These are phyloP conservation scores for Gonapodya sp. DNA, from an alignment of 192 early-diverging fungal species.

Conservation along the genomic window DNA sequence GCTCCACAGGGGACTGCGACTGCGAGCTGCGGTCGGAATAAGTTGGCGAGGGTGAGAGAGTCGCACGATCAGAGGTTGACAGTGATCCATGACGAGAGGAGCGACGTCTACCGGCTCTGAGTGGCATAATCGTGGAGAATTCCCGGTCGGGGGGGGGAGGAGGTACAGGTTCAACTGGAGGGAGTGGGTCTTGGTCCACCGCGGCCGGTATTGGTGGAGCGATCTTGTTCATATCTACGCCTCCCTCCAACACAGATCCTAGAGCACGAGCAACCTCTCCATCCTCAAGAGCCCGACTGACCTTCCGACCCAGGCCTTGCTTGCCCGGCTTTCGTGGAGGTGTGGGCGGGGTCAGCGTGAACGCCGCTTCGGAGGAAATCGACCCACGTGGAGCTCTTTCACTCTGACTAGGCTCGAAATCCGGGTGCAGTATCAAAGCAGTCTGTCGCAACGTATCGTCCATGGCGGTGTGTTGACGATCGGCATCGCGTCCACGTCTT, in stretches of 20 bases:
- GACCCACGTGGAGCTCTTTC: not conserved
- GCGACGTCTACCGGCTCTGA: not conserved
- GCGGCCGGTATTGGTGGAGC: not conserved
- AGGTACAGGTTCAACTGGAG: not conserved
- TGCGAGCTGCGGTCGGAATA: not conserved
- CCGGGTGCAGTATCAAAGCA: too few relatives aligned
- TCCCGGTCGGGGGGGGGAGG: not conserved
- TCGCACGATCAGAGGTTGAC: not conserved
- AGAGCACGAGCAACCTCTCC: not conserved
- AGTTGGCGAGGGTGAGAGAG: not conserved
- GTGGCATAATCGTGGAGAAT: not conserved
- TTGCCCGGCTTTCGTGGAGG: not conserved
- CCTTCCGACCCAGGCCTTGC: not conserved
- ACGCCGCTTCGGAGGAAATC: not conserved
- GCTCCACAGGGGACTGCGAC: not conserved
- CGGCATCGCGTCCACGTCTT: not conserved
- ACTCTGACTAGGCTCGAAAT: not conserved
- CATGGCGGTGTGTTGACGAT: too few relatives aligned
- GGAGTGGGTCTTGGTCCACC: not conserved
- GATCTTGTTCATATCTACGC: not conserved
- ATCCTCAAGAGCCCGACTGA: not conserved
- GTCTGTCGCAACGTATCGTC: too few relatives aligned
- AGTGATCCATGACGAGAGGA: not conserved
- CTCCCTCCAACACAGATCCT: not conserved
- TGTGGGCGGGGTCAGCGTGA: not conserved